These are phyloP conservation scores for Sistotremastrum niveocremeum DNA, from an alignment of 768 basidiomycete species.

Conservation along the genomic window DNA sequence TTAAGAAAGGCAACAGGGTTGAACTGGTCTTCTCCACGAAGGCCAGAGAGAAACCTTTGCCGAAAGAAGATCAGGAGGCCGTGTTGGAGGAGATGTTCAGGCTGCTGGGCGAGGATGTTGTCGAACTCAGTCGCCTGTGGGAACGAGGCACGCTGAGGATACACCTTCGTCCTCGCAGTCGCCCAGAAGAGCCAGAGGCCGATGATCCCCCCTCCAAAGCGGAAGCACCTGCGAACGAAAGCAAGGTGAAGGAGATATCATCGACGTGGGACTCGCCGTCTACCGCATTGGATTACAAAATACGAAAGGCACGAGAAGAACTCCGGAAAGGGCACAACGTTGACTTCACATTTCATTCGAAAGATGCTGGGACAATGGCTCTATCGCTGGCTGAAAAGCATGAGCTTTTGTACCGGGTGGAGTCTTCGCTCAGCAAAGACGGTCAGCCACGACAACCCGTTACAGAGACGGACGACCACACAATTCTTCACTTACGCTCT, in stretches of 20 bases:
- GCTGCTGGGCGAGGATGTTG: conserved; percentile 24
- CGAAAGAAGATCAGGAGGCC: conserved; percentile 26
- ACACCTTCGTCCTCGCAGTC: too few species aligned
- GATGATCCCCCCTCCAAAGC: neutral
- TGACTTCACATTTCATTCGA: conserved; percentile 40
- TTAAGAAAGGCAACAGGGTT: conserved; percentile 48
- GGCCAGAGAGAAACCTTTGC: conserved; percentile 22
- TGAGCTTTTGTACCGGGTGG: too few species aligned
- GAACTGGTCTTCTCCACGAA: conserved; percentile 43
- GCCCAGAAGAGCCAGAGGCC: too few species aligned
- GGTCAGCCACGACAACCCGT: too few species aligned
- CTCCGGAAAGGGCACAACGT: conserved; percentile 48
- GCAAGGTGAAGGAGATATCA: conserved; percentile 51
- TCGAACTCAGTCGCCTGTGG: too few species aligned
- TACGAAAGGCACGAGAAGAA: conserved; percentile 41
- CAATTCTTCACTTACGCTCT: too few species aligned
- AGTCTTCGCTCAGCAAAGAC: too few species aligned
- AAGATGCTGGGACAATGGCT: conserved; percentile 26
- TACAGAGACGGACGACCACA: too few species aligned
- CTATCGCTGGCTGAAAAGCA: neutral
- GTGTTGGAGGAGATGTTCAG: conserved; percentile 31
- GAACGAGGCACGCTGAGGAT: too few species aligned
- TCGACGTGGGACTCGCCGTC: conserved; percentile 50
- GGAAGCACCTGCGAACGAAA: conserved; percentile 14
- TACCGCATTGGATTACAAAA: conserved; percentile 52